phyloP scores from a whole-genome alignment of 2,329 filamentous ascomycete species.

The Fusarium citri region DNA sequence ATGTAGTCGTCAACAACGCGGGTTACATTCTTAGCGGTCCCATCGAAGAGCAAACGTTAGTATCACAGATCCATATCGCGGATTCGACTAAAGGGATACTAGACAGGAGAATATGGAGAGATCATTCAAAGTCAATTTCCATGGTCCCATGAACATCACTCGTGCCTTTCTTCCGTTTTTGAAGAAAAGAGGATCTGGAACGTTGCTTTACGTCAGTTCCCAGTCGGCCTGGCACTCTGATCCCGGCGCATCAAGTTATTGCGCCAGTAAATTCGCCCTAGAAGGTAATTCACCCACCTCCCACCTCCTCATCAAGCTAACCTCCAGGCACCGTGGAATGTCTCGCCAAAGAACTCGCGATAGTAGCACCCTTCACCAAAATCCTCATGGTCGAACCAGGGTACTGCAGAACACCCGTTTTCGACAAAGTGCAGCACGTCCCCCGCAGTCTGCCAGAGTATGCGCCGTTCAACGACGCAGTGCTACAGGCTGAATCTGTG shows the following conservation, averaged over 20 bases:
- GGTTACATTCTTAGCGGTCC: constrained; percentile 48
- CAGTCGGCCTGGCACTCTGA: constrained; percentile 51
- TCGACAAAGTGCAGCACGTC: constrained; percentile 51
- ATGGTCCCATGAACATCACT: constrained; percentile 53
- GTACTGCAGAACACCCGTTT: constrained; percentile 56
- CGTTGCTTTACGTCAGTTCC: constrained; percentile 52
- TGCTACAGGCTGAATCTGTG: constrained; percentile 34
- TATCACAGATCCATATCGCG: accelerated
- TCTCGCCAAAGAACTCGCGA: constrained; percentile 42
- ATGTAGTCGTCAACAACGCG: constrained; percentile 56
- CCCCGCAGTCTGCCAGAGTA: constrained; percentile 45
- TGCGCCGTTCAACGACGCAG: constrained; percentile 47
- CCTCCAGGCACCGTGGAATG: constrained; percentile 41
- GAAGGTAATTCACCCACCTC: constrained; percentile 35
- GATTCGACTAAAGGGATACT: background rate
- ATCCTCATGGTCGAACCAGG: constrained; percentile 54
- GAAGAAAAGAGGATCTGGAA: constrained; percentile 47
- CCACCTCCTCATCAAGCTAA: background rate
- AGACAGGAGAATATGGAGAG: constrained; percentile 44
- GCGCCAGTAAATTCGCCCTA: constrained; percentile 49
- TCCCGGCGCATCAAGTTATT: constrained; percentile 49
- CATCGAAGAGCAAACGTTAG: constrained; percentile 44
- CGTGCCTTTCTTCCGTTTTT: constrained; percentile 50
- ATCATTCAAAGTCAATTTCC: constrained; percentile 52
- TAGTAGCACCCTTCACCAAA: constrained; percentile 47